Conservation (phyloP, 2,329 filamentous ascomycete genomes). For the Colletotrichum sp. region DNA sequence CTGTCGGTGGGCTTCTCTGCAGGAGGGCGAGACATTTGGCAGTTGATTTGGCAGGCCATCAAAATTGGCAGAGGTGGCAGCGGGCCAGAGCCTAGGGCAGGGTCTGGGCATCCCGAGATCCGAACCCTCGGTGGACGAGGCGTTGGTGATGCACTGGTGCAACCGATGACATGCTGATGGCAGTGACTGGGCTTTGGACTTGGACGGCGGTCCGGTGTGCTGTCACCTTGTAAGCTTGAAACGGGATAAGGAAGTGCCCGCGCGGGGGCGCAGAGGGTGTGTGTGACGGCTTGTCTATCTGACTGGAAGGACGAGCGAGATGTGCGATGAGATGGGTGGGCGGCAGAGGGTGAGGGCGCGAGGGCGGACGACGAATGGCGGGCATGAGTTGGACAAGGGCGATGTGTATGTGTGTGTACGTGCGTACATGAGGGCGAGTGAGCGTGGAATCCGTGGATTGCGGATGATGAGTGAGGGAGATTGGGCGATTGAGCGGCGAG, state of each 20-base stretch:
- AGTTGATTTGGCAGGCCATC: neutral
- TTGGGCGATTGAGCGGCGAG: neutral
- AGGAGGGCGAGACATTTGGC: slow-evolving; percentile 3
- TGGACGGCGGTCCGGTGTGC: neutral
- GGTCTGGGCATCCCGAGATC: slow-evolving; percentile 10
- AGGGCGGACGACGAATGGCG: neutral
- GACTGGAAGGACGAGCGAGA: neutral
- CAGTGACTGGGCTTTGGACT: neutral
- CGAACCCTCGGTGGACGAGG: neutral
- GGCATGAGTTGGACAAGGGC: neutral
- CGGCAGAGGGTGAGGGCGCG: neutral
- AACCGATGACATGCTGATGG: neutral
- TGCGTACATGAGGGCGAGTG: neutral
- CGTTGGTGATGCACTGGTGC: slow-evolving; percentile 6
- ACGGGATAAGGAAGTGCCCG: slow-evolving; percentile 5
- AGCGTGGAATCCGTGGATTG: neutral
- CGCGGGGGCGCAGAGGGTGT: slow-evolving; percentile 14
- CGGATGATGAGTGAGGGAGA: neutral
- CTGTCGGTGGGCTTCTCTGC: slow-evolving; percentile 12
- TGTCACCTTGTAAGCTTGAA: slow-evolving; percentile 11
- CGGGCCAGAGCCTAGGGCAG: neutral
- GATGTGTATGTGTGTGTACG: neutral
- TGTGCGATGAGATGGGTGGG: neutral
- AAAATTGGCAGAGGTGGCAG: neutral
- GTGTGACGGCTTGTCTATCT: neutral